Conservation (phyloP, 305 asterid species). For the Lippia alba region DNA sequence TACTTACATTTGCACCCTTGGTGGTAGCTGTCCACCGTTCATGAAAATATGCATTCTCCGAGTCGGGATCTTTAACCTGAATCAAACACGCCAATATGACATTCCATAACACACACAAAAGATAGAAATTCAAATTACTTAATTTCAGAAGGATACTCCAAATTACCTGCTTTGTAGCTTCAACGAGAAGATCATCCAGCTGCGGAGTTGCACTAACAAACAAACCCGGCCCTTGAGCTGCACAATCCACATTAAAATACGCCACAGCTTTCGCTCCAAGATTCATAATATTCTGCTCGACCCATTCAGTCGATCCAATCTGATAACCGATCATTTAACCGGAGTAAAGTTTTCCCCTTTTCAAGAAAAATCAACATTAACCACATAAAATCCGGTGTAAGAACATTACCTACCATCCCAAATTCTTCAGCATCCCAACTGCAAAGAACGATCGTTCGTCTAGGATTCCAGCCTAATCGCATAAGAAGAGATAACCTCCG, state of each 20-base stretch:
- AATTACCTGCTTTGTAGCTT: slow-evolving; percentile 77
- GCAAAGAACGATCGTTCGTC: slow-evolving; percentile 83
- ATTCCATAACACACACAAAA: slow-evolving; percentile 26
- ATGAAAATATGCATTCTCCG: slow-evolving; percentile 48
- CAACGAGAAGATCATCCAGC: slow-evolving; percentile 82
- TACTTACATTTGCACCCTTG: slow-evolving; percentile 59
- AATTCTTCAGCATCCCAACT: slow-evolving; percentile 99
- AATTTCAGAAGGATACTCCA: neutral
- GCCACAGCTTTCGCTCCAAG: slow-evolving; percentile 85
- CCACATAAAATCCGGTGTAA: neutral
- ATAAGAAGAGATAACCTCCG: slow-evolving; percentile 75
- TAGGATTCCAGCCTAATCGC: slow-evolving; percentile 84
- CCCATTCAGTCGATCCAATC: slow-evolving; percentile 99
- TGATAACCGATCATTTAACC: slow-evolving; percentile 40
- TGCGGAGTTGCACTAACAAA: slow-evolving; percentile 90
- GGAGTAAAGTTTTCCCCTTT: no score
- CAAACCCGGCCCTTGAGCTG: slow-evolving; percentile 95
- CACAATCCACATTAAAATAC: slow-evolving; percentile 92
- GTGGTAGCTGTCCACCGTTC: slow-evolving; percentile 64
- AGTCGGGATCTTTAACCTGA: slow-evolving; percentile 90
- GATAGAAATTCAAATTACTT: slow-evolving; percentile 10
- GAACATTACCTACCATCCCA: slow-evolving; percentile 95
- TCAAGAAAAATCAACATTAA: no score
- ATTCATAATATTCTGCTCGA: slow-evolving; percentile 83
- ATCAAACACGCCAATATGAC: slow-evolving; percentile 33